These are phyloP conservation scores for Fusarium udum DNA, from an alignment of 2,329 filamentous ascomycete genomes.

Conservation along the genomic window DNA sequence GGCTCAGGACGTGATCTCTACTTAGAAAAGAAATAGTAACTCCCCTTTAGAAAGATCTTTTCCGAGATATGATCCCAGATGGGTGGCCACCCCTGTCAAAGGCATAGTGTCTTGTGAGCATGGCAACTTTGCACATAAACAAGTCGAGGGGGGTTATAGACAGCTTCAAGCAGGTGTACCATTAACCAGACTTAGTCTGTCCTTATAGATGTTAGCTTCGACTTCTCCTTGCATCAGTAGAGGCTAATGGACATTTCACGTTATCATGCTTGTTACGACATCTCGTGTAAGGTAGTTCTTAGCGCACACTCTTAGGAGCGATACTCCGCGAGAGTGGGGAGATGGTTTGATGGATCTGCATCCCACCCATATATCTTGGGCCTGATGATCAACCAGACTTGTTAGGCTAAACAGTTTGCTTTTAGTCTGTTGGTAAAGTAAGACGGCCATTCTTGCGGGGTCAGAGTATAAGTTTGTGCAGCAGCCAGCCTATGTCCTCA, in stretches of 20 bases:
- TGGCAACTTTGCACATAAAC: neutral
- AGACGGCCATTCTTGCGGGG: neutral
- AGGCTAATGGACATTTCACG: too few relatives aligned
- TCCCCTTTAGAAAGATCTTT: neutral
- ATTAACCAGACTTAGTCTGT: neutral
- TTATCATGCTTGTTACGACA: neutral
- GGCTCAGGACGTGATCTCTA: neutral
- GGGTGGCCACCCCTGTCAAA: accelerated
- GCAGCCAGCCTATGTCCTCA: neutral
- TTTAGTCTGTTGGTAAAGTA: neutral
- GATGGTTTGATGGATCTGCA: neutral
- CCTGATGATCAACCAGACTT: neutral
- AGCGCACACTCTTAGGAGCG: neutral
- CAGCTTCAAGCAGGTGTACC: neutral
- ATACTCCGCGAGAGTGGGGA: constrained; percentile 1
- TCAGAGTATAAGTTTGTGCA: neutral
- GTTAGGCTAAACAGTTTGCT: neutral
- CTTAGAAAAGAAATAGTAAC: too few relatives aligned
- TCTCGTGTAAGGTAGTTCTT: neutral
- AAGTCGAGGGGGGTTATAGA: accelerated
- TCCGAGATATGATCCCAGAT: neutral
- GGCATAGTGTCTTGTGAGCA: neutral
- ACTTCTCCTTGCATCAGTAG: too few relatives aligned
- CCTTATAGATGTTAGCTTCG: neutral
- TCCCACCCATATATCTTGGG: neutral